phyloP scores from a whole-genome alignment of 768 basidiomycete species.

The Psilocybe sp. region DNA sequence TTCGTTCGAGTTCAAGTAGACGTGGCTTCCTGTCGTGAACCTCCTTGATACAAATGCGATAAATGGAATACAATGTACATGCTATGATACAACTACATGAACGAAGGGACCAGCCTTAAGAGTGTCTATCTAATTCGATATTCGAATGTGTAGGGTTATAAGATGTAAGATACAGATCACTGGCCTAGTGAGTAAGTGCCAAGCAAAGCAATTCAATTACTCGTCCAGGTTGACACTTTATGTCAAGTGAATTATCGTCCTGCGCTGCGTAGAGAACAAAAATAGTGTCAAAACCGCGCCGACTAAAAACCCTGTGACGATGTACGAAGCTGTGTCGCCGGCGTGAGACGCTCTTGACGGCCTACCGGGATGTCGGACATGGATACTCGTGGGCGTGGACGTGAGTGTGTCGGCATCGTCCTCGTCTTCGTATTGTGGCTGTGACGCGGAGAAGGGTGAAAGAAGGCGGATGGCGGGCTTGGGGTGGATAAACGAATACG shows the following conservation, averaged over 20 bases:
- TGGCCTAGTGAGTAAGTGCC: too few relatives aligned
- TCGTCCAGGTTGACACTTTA: slow-evolving; percentile 8
- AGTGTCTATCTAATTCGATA: too few relatives aligned
- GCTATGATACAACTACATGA: too few relatives aligned
- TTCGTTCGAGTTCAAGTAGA: too few relatives aligned
- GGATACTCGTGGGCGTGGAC: slow-evolving; percentile 11
- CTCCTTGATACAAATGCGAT: too few relatives aligned
- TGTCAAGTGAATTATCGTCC: slow-evolving; percentile 29
- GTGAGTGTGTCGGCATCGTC: slow-evolving; percentile 6
- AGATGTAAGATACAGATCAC: too few relatives aligned
- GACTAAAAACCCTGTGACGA: slow-evolving; percentile 53
- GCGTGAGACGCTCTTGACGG: slow-evolving; percentile 3
- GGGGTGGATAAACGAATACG: slow-evolving; percentile 12
- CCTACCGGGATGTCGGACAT: too few relatives aligned
- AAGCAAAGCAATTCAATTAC: too few relatives aligned
- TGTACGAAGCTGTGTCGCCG: slow-evolving; percentile 33
- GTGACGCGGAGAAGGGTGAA: slow-evolving; percentile 3
- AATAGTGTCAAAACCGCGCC: slow-evolving; percentile 32
- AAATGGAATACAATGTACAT: too few relatives aligned
- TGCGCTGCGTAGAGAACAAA: slow-evolving; percentile 30
- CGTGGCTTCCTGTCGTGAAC: too few relatives aligned
- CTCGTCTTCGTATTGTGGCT: slow-evolving; percentile 4
- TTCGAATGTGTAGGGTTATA: too few relatives aligned
- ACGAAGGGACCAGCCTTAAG: too few relatives aligned
- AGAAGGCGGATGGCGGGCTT: slow-evolving; percentile 13